Base-by-base conservation (phyloP, 371 early-diverging fungal species). In the Mortierella sp. region DNA sequence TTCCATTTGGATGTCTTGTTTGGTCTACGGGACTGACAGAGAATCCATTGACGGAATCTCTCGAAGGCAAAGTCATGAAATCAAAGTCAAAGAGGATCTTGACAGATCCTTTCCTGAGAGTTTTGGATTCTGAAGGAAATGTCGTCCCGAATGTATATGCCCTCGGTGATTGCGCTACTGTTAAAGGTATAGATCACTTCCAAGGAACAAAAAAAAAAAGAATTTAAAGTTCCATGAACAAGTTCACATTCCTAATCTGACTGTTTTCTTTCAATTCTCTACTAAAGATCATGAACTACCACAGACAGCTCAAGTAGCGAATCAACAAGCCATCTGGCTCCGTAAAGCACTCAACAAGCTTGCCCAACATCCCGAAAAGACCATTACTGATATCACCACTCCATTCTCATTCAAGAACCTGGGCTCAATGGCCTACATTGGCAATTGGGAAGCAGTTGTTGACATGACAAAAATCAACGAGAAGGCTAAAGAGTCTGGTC, bases 241-340 rank as follows among this genome's bases (percentile, higher is more conserved):
- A 58, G 2, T n/a, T 28, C 45, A 8, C 29, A 28, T 55, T 15
- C 13, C 15, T 22, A 12, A 29, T 22, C 40, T n/a, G n/a, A n/a
- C n/a, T n/a, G n/a, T n/a, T 42, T 17, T 55, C 49, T 43, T 15
- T 26, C n/a, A n/a, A n/a, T n/a, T n/a, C n/a, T 37, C 3, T 8
- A 37, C 22, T 43, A 12, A 67, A 79, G 76, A 83, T 40, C 83
- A 85, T 60, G 87, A 86, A 66, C 81, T 93, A 53, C 93, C 94
- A 0, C 90, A 91, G 19, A 93, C 94, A 34, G 96, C 96, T 15
- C 96, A 95, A 80, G 94, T 93, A 0, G 96, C 96, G 17, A 90
- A 88, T 68, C 96, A 95, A 78, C 89, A 95, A 69, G 96, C 90
- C 4, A 77, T 83, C 8, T 94, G 89, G 73, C 65, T 95, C 49